Percentiles rank a stretch among this genome's conserved stretches.
These are phyloP conservation scores for Verticillium isaacii DNA, from an alignment of 2,329 filamentous ascomycete genomes.

Conservation along the genomic window DNA sequence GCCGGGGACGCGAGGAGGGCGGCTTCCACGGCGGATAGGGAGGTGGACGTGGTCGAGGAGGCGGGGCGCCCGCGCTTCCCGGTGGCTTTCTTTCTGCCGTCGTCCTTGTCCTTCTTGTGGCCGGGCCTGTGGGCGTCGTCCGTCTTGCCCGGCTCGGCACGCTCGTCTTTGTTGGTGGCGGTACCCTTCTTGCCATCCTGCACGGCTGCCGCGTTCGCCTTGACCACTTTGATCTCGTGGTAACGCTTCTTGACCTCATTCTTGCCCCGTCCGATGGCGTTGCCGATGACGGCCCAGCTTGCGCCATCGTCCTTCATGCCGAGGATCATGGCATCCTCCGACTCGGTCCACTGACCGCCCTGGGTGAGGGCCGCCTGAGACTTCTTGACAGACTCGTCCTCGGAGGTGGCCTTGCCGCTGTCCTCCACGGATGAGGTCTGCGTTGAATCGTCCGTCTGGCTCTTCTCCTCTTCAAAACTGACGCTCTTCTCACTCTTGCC, in stretches of 20 bases:
- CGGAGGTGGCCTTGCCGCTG: not conserved
- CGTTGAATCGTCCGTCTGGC: not conserved
- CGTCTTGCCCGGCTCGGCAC: not conserved
- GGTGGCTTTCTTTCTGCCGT: not conserved
- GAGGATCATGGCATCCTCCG: constrained; percentile 27
- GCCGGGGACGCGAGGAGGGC: constrained; percentile 17
- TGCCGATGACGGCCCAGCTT: constrained; percentile 25
- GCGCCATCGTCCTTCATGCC: constrained; percentile 24
- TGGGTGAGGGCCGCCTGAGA: not conserved
- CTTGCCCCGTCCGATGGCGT: constrained; percentile 18
- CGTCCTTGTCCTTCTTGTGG: constrained; percentile 7
- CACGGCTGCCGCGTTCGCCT: constrained; percentile 4
- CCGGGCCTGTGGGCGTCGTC: not conserved
- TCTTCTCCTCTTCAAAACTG: not conserved
- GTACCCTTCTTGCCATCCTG: not conserved
- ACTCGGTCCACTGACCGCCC: constrained; percentile 8
- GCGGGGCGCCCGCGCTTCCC: constrained; percentile 6
- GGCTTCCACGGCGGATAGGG: constrained; percentile 18
- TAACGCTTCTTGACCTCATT: constrained; percentile 25
- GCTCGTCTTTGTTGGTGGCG: not conserved
- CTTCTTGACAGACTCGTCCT: not conserved
- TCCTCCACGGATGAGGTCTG: not conserved
- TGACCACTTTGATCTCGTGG: constrained; percentile 23
- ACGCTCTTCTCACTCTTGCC: not conserved
- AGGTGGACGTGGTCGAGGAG: constrained; percentile 2